A percentile compares a stretch with the other conserved stretches of the same genome.
phyloP scores from a whole-genome alignment of 306 rosid species.

The Cicer arietinum region DNA sequence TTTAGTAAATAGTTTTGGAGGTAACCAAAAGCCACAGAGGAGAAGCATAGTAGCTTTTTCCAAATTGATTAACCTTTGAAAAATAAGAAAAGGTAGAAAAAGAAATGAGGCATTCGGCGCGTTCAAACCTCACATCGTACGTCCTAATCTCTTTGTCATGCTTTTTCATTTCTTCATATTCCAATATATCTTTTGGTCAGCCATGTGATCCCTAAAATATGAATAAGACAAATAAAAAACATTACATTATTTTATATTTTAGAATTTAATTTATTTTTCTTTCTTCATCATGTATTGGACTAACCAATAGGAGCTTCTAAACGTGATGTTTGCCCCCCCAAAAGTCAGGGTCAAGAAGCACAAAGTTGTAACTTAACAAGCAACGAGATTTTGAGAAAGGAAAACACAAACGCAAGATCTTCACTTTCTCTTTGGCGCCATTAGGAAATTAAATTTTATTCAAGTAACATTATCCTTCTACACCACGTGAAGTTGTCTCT shows the following conservation, averaged over 20 bases:
- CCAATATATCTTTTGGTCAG: constrained; percentile 54
- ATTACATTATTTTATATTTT: constrained; percentile 16
- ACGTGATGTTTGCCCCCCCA: constrained; percentile 41
- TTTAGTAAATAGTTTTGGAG: constrained; percentile 8
- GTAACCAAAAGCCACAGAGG: constrained; percentile 13
- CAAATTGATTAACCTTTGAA: constrained; percentile 34
- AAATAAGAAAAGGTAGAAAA: constrained; percentile 39
- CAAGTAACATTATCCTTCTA: constrained; percentile 37
- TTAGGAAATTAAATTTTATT: constrained; percentile 10
- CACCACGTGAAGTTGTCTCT: constrained; percentile 63
- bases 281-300: constrained; percentile 33
- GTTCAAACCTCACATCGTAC: constrained; percentile 40
- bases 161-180: constrained; percentile 40
- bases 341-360: constrained; percentile 46
- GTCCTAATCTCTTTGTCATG: constrained; percentile 45
- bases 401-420: constrained; percentile 15
- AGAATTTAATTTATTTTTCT: constrained; percentile 3
- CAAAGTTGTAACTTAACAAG: constrained; percentile 37
- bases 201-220: constrained; percentile 47
- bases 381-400: constrained; percentile 38
- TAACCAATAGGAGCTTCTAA: constrained; percentile 46
- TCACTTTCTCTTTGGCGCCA: constrained; percentile 30
- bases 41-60: constrained; percentile 17
- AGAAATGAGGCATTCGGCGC: constrained; percentile 44
- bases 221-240: constrained; percentile 36